A percentile compares a stretch with the other conserved stretches of the same genome.
Conservation (phyloP, 257 asterid species). For the Cinchona pubescens region DNA sequence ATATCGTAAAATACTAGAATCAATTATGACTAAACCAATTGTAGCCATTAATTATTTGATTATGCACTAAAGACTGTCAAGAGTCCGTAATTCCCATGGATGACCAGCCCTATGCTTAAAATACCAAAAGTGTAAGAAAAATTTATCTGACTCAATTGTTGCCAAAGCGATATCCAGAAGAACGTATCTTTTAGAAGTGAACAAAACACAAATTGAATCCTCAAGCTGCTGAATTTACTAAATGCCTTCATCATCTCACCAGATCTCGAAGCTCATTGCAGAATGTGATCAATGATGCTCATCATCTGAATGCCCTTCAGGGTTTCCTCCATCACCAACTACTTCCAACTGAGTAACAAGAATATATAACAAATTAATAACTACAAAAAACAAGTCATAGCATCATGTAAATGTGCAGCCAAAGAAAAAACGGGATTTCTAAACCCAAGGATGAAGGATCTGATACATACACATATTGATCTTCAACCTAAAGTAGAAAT, state of each 20-base stretch:
- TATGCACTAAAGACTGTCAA: constrained; percentile 28
- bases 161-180: constrained; percentile 42
- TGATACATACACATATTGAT: not conserved
- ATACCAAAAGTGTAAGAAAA: constrained; percentile 24
- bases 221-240: constrained; percentile 45
- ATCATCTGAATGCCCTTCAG: constrained; percentile 80
- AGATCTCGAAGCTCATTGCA: constrained; percentile 45
- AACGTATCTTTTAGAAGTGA: constrained; percentile 33
- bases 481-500: not conserved
- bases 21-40: constrained; percentile 16
- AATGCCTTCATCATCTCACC: constrained; percentile 36
- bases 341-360: constrained; percentile 64
- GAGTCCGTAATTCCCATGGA: constrained; percentile 34
- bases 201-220: constrained; percentile 34
- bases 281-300: constrained; percentile 51
- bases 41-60: constrained; percentile 42
- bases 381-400: not conserved
- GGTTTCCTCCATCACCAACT: constrained; percentile 88
- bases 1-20: not conserved
- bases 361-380: constrained; percentile 6
- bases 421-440: not conserved
- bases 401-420: no score
- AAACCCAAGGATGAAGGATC: not conserved
- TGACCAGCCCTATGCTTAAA: constrained; percentile 22
- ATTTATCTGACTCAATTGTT: constrained; percentile 29